phyloP scores from a whole-genome alignment of 306 rosid species.

The Glycine latifolia region DNA sequence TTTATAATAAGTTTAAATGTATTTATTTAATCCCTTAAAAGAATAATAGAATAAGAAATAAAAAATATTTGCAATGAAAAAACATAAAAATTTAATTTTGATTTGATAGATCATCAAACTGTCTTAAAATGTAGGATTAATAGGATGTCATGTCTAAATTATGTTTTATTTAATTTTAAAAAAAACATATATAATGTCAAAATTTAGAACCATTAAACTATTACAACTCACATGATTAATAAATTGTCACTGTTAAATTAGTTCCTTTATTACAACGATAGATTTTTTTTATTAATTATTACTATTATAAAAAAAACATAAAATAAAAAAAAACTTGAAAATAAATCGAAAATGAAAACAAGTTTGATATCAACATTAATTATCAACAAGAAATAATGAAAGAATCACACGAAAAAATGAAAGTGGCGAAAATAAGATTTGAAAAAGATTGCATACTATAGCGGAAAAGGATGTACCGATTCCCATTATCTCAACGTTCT shows the following conservation, averaged over 20 bases:
- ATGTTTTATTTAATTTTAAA: not conserved
- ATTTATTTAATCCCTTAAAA: not conserved
- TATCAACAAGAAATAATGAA: not conserved
- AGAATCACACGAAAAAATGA: not conserved
- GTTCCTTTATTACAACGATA: not conserved
- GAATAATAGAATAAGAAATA: not conserved
- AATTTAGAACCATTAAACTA: not conserved
- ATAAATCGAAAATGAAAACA: not conserved
- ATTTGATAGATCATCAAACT: conserved; percentile 2
- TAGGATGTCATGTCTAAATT: not conserved
- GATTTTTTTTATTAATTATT: not conserved
- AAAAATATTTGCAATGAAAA: not conserved
- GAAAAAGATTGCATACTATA: not conserved
- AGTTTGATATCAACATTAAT: not conserved
- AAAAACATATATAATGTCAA: not conserved
- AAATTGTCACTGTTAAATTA: not conserved
- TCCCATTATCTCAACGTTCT: not conserved
- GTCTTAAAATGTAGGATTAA: not conserved
- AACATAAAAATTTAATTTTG: not conserved
- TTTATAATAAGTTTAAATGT: not conserved
- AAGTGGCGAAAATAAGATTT: not conserved
- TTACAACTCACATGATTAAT: not conserved
- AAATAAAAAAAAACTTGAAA: not conserved
- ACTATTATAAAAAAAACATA: not conserved
- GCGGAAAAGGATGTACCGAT: not conserved